These are phyloP conservation scores for Russula virescens DNA, from an alignment of 768 basidiomycete genomes.

Conservation along the genomic window DNA sequence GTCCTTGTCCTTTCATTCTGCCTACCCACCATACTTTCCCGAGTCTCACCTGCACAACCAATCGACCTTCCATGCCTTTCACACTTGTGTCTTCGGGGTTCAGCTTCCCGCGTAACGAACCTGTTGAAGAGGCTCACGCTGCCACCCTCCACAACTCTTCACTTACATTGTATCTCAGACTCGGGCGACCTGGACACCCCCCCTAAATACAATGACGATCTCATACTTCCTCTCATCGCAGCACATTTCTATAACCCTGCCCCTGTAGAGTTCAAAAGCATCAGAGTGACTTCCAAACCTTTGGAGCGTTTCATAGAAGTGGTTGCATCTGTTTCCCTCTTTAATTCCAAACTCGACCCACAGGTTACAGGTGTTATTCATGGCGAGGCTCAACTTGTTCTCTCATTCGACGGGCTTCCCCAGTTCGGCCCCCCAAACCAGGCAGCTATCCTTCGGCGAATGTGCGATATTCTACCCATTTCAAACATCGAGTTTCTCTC, in stretches of 20 bases:
- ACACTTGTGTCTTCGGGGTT: no score
- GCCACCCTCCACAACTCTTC: neutral
- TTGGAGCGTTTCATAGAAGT: neutral
- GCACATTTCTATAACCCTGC: neutral
- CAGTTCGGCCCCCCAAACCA: neutral
- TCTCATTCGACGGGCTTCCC: neutral
- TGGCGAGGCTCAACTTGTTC: neutral
- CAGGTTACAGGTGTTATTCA: neutral
- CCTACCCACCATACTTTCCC: neutral
- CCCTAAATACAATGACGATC: neutral
- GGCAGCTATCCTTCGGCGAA: neutral
- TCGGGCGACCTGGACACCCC: no score
- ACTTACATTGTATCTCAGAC: neutral
- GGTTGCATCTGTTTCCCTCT: neutral
- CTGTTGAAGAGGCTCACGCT: conserved; percentile 1
- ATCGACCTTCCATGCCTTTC: no score
- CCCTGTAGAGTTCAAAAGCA: neutral
- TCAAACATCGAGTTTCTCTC: no score
- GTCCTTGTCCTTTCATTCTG: conserved; percentile 1
- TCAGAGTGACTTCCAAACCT: neutral
- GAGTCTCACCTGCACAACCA: no score
- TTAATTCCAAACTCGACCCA: neutral
- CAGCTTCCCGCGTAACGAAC: no score
- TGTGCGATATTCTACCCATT: no score
- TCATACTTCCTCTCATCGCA: neutral